Evolutionary conservation across 345 rosid genomes (phyloP).

Genomic region (Limnanthes douglasii): DNA sequence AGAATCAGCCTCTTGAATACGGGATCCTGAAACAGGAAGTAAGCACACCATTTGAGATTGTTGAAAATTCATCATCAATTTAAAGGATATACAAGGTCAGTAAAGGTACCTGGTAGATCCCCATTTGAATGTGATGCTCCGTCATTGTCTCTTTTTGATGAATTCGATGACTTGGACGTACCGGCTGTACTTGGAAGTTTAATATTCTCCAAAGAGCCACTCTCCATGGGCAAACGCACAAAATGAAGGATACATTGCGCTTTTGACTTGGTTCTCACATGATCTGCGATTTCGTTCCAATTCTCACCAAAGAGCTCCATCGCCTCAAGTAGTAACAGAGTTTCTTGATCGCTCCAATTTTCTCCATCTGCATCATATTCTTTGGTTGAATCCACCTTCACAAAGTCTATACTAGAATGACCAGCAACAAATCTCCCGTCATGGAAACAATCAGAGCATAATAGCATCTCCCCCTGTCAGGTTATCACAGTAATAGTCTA

Average conservation of each 20-base stretch:
- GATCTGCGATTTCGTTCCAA: slow-evolving; percentile 88
- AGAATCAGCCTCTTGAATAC: slow-evolving; percentile 32
- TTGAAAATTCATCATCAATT: not conserved
- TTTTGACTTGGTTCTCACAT: slow-evolving; percentile 90
- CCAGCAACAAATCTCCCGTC: slow-evolving; percentile 70
- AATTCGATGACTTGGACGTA: slow-evolving; percentile 16
- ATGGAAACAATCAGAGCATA: slow-evolving; percentile 75
- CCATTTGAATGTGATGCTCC: slow-evolving; percentile 47
- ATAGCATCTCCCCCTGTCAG: slow-evolving; percentile 58
- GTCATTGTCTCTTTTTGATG: slow-evolving; percentile 36
- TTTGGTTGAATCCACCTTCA: slow-evolving; percentile 49
- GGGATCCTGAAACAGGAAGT: slow-evolving; percentile 23
- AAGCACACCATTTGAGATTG: not conserved
- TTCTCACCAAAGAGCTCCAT: slow-evolving; percentile 73
- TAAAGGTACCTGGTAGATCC: slow-evolving; percentile 26
- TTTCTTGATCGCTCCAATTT: slow-evolving; percentile 89
- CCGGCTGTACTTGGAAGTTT: slow-evolving; percentile 49
- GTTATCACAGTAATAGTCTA: slow-evolving; percentile 12
- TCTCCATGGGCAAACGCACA: slow-evolving; percentile 77
- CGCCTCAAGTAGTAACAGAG: slow-evolving; percentile 83
- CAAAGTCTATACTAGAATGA: slow-evolving; percentile 87
- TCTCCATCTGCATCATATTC: slow-evolving; percentile 71
- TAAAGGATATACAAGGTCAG: slow-evolving; percentile 4
- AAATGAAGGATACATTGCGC: slow-evolving; percentile 95
- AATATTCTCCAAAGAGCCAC: slow-evolving; percentile 70